A percentile compares a stretch with the other conserved stretches of the same genome.
Conservation (phyloP, 2,329 filamentous ascomycete species). For the Calonectria leucothoes region DNA sequence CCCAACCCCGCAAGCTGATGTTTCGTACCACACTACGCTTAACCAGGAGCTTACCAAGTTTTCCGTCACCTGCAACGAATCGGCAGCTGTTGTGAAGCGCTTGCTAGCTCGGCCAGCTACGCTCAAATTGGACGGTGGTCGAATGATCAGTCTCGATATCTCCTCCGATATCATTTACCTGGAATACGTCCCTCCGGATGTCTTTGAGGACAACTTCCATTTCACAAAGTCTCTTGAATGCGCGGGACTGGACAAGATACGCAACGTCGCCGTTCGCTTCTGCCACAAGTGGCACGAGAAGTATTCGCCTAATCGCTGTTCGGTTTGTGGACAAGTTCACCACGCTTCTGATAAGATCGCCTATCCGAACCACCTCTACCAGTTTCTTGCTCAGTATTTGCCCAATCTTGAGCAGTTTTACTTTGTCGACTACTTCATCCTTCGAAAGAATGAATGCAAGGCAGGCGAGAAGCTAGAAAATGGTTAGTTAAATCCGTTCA, state of each 20-base stretch:
- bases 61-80: conserved; percentile 43
- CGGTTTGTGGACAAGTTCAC: conserved; percentile 48
- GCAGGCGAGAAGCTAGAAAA: neutral
- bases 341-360: conserved; percentile 38
- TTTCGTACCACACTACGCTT: conserved; percentile 47
- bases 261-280: conserved; percentile 55
- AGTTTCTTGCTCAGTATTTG: conserved; percentile 55
- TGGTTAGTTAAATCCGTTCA: conserved; percentile 17
- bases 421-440: conserved; percentile 57
- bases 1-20: conserved; percentile 44
- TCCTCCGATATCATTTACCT: conserved; percentile 47
- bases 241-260: conserved; percentile 46
- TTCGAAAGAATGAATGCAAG: conserved; percentile 40
- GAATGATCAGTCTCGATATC: conserved; percentile 44
- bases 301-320: conserved; percentile 41
- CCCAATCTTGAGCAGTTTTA: conserved; percentile 57
- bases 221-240: conserved; percentile 44
- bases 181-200: conserved; percentile 47
- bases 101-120: conserved; percentile 34
- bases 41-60: conserved; percentile 43
- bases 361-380: conserved; percentile 55
- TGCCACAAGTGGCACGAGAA: conserved; percentile 54
- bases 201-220: conserved; percentile 42
- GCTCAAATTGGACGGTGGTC: conserved; percentile 41
- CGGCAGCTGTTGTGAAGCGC: conserved; percentile 33